Evolutionary conservation across 805 yeast genomes (phyloP).

Genomic region (Danielia oregonensis): DNA sequence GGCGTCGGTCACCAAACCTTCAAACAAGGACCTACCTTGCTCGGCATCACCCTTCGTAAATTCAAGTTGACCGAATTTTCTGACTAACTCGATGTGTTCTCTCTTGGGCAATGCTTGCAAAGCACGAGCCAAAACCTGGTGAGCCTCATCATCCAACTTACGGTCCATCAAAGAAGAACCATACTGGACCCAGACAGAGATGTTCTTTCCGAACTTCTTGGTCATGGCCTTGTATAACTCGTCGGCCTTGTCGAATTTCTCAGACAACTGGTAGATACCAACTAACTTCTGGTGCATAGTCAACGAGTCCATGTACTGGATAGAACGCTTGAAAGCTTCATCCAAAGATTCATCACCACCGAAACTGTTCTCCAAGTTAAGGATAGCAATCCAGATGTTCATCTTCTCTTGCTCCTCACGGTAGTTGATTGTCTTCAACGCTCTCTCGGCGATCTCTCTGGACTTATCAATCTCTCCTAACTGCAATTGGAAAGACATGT

Average conservation of each 20-base stretch:
- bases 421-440: constrained; percentile 82
- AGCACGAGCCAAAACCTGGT: constrained; percentile 69
- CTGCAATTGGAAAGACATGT: constrained; percentile 96
- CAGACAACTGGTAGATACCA: constrained; percentile 70
- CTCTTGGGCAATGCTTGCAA: constrained; percentile 67
- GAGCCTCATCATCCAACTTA: constrained; percentile 56
- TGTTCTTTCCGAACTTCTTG: constrained; percentile 72
- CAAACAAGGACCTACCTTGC: constrained; percentile 91
- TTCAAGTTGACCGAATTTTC: constrained; percentile 87
- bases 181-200: constrained; percentile 76
- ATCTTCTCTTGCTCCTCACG: constrained; percentile 91
- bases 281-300: constrained; percentile 77
- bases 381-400: constrained; percentile 93
- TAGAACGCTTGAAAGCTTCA: constrained; percentile 75
- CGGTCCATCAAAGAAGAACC: constrained; percentile 71
- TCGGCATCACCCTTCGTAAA: constrained; percentile 85
- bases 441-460: constrained; percentile 88
- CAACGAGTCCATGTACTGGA: constrained; percentile 88
- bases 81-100: constrained; percentile 73
- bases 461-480: constrained; percentile 93
- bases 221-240: constrained; percentile 60
- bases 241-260: constrained; percentile 68
- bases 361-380: constrained; percentile 90
- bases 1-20: constrained; percentile 84
- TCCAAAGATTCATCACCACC: constrained; percentile 83